Percentiles rank a stretch among this genome's conserved stretches.
These are phyloP conservation scores for Pontederia paniculata DNA, from an alignment of 176 grass and related monocot species.

Conservation along the genomic window DNA sequence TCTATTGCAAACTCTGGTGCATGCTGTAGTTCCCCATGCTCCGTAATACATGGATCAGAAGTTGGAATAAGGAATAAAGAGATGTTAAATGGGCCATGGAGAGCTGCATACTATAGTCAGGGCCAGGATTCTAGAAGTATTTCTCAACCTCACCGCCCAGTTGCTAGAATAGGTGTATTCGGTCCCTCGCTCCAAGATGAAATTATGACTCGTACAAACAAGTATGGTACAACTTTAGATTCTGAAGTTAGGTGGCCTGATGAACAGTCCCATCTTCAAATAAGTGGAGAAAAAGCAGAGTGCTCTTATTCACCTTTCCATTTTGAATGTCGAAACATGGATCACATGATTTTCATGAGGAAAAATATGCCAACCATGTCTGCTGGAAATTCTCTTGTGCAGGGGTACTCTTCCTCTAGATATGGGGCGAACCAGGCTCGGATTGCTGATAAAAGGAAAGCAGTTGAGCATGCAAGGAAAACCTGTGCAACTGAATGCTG, in stretches of 20 bases:
- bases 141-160: conserved; percentile 24
- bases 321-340: neutral
- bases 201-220: neutral
- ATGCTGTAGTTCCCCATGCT: conserved; percentile 13
- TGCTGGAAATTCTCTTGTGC: neutral
- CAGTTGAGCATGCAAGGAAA: neutral
- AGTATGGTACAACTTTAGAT: neutral
- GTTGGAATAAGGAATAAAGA: conserved; percentile 13
- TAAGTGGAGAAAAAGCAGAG: neutral
- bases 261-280: neutral
- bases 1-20: conserved; percentile 19
- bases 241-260: neutral
- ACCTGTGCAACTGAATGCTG: neutral
- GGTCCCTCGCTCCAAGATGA: neutral
- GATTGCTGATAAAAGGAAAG: neutral
- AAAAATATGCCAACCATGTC: neutral
- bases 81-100: conserved; percentile 17
- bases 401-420: no score
- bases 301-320: neutral
- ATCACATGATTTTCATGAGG: neutral
- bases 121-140: conserved; percentile 22
- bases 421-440: neutral
- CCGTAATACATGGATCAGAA: conserved; percentile 18
- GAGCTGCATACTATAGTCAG: conserved; percentile 16
- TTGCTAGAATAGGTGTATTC: neutral